phyloP scores from a whole-genome alignment of 768 basidiomycete genomes.

The Boletus vermiculosoides region DNA sequence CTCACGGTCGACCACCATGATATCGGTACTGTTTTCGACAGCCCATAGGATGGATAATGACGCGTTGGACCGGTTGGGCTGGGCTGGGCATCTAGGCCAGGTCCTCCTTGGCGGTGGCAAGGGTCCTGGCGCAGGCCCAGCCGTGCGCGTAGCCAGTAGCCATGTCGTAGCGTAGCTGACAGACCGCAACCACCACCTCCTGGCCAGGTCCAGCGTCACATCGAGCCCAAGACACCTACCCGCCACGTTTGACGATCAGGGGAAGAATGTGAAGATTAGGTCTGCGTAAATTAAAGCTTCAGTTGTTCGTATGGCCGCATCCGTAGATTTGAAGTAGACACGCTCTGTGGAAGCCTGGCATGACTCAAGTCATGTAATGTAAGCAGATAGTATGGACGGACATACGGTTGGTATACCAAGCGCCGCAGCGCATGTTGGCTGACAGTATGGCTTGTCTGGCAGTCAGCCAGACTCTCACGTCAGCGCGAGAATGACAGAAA shows the following conservation, averaged over 20 bases:
- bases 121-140: no score
- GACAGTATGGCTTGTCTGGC: constrained; percentile 30
- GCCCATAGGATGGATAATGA: no score
- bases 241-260: constrained; percentile 48
- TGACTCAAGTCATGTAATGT: neutral
- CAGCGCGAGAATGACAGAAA: constrained; percentile 11
- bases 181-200: no score
- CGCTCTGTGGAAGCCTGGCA: constrained; percentile 17
- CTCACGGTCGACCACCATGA: constrained; percentile 92
- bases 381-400: neutral
- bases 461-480: neutral
- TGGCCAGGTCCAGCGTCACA: no score
- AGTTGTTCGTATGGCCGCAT: constrained; percentile 83
- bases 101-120: no score
- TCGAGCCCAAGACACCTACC: constrained; percentile 44
- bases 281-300: constrained; percentile 81
- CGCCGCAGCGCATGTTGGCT: constrained; percentile 93
- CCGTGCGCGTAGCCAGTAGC: no score
- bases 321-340: constrained; percentile 92
- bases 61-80: no score
- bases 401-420: constrained; percentile 81
- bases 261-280: constrained; percentile 80
- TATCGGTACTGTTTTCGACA: constrained; percentile 90
- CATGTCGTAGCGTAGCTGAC: no score
- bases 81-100: no score